phyloP scores from a whole-genome alignment of 495 filamentous ascomycete genomes.

The Talaromyces thailandensis region DNA sequence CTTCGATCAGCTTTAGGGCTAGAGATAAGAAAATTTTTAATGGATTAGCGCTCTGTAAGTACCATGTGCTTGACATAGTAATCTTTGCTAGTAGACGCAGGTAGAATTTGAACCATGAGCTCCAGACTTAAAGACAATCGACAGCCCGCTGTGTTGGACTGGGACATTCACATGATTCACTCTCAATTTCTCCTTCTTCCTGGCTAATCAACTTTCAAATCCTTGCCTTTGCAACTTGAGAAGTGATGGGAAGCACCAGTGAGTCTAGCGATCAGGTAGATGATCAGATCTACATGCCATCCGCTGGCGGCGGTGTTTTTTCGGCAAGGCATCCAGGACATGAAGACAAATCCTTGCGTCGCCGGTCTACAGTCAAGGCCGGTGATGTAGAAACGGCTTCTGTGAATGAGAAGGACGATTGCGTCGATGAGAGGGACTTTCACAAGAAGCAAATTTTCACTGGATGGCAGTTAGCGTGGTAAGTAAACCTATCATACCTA shows the following conservation, averaged over 20 bases:
- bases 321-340: neutral
- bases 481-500: neutral
- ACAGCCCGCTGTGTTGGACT: neutral
- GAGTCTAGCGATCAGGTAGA: neutral
- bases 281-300: slow-evolving; percentile 1
- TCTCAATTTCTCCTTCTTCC: neutral
- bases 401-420: slow-evolving; percentile 19
- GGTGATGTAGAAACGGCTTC: slow-evolving; percentile 11
- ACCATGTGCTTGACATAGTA: neutral
- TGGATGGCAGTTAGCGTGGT: slow-evolving; percentile 1
- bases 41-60: neutral
- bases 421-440: slow-evolving; percentile 21
- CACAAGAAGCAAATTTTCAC: slow-evolving; percentile 12
- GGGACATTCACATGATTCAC: neutral
- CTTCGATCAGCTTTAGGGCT: neutral
- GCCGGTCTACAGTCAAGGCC: slow-evolving; percentile 1
- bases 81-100: neutral
- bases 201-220: neutral
- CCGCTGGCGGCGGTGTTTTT: slow-evolving; percentile 4
- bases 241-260: neutral
- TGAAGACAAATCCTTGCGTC: neutral
- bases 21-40: neutral
- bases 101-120: neutral
- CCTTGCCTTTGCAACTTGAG: neutral
- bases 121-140: neutral